Conservation (phyloP, 352 stramenopile species). For the Globisporangium abappressorium region DNA sequence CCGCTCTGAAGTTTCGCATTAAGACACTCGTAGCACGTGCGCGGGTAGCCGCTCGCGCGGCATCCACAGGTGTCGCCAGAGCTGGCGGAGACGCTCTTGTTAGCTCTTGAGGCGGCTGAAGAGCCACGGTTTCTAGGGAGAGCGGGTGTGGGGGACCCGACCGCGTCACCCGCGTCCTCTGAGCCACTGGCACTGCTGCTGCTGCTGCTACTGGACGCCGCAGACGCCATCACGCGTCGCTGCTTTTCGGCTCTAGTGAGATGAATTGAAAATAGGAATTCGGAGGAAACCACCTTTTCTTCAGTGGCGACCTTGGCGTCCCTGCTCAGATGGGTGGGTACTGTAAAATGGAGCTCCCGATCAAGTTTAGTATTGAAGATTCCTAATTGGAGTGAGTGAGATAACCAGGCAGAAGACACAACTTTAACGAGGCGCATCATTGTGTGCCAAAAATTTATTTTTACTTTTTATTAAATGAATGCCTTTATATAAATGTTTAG, state of each 20-base stretch:
- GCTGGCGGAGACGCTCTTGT: not conserved
- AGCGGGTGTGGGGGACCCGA: not conserved
- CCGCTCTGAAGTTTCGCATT: not conserved
- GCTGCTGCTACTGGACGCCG: not conserved
- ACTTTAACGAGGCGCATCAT: not conserved
- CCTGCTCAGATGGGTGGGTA: not conserved
- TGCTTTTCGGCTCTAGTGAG: no score
- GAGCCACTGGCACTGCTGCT: not conserved
- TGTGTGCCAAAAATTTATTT: not conserved
- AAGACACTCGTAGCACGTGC: constrained; percentile 11
- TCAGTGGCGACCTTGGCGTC: not conserved
- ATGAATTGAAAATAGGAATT: not conserved
- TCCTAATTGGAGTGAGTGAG: not conserved
- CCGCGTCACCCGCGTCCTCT: not conserved
- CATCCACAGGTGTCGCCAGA: not conserved
- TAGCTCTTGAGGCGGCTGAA: not conserved
- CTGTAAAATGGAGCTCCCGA: not conserved
- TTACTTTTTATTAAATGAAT: not conserved
- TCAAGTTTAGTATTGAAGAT: not conserved
- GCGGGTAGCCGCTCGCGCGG: not conserved
- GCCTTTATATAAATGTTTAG: no score
- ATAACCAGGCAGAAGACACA: not conserved
- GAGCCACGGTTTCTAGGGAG: not conserved
- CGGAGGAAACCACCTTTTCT: not conserved
- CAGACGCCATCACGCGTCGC: not conserved